These are phyloP conservation scores for Trichoderma gracile DNA, from an alignment of 2,329 filamentous ascomycete genomes.

Conservation along the genomic window DNA sequence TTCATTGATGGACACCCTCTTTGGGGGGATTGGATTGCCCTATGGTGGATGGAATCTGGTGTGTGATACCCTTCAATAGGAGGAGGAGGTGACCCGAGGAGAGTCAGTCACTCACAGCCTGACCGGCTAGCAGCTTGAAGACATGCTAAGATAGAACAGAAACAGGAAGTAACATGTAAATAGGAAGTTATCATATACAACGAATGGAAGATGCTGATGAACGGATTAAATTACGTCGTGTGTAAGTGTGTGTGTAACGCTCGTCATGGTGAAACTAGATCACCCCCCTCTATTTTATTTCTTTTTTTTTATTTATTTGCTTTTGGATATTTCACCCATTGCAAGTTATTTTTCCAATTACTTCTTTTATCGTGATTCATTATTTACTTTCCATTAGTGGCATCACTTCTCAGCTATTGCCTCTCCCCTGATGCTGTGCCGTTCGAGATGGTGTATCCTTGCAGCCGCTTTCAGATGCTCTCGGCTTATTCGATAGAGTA, in stretches of 20 bases:
- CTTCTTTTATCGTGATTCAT: neutral
- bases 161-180: neutral
- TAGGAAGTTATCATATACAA: neutral
- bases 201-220: neutral
- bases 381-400: neutral
- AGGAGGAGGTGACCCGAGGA: neutral
- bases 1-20: constrained; percentile 2
- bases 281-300: neutral
- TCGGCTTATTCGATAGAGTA: constrained; percentile 3
- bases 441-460: constrained; percentile 21
- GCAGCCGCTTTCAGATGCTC: neutral
- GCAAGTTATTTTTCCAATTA: no score
- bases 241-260: no score
- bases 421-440: constrained; percentile 20
- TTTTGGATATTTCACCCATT: no score
- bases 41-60: neutral
- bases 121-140: neutral
- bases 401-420: neutral
- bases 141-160: neutral
- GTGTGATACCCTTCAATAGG: constrained; percentile 11
- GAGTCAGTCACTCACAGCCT: constrained; percentile 7
- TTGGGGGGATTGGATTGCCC: neutral
- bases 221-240: no score
- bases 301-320: neutral
- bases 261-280: neutral